These are phyloP conservation scores for Crucibulum laeve DNA, from an alignment of 768 basidiomycete species.

Conservation along the genomic window DNA sequence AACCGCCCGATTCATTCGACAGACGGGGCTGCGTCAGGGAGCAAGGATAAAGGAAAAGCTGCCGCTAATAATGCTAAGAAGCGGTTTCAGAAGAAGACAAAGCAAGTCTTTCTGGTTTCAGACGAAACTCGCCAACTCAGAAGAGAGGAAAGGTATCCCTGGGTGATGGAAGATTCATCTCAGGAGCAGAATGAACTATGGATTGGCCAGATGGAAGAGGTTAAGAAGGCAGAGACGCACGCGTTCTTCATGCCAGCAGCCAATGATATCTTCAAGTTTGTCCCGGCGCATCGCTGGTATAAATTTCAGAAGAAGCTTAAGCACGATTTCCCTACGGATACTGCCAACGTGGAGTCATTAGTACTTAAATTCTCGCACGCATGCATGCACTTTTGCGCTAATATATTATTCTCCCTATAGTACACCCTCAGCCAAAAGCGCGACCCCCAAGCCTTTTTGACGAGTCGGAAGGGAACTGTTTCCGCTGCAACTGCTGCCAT, in stretches of 20 bases:
- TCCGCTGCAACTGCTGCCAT: constrained; percentile 63
- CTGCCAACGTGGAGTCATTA: constrained; percentile 68
- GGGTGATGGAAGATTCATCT: constrained; percentile 84
- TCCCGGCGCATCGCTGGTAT: constrained; percentile 87
- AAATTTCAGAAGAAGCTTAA: constrained; percentile 86
- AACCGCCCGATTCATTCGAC: constrained; percentile 59
- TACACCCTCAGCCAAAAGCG: constrained; percentile 66
- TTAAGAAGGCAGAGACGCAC: constrained; percentile 62
- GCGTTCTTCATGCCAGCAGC: constrained; percentile 84
- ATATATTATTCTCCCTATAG: constrained; percentile 20
- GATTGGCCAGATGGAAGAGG: constrained; percentile 81
- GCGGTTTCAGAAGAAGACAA: constrained; percentile 79
- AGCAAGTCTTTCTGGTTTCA: constrained; percentile 76
- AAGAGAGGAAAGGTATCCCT: constrained; percentile 85
- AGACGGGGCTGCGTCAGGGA: constrained; percentile 17
- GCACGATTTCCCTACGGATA: constrained; percentile 62
- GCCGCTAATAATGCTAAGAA: constrained; percentile 56
- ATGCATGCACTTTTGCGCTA: constrained; percentile 10
- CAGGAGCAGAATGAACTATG: constrained; percentile 62
- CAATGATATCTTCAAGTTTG: constrained; percentile 81
- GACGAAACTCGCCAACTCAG: constrained; percentile 75
- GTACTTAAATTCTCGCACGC: constrained; percentile 23
- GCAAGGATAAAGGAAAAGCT: constrained; percentile 34
- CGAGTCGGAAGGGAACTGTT: constrained; percentile 50
- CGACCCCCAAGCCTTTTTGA: constrained; percentile 71